Evolutionary conservation across 805 yeast genomes (phyloP).

Genomic region (Komagataella populi): DNA sequence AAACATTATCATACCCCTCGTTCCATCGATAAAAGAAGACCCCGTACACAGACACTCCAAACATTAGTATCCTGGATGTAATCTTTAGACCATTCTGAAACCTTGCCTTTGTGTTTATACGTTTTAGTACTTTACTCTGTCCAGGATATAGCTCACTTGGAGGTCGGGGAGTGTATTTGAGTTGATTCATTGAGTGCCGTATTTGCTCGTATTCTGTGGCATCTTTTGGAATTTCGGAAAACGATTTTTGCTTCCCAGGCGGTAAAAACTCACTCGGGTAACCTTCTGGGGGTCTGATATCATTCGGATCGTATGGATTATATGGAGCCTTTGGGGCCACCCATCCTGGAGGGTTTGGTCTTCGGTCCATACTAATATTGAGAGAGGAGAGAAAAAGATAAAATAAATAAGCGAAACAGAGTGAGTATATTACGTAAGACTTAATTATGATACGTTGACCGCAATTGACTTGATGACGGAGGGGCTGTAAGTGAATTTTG

Average conservation of each 20-base stretch:
- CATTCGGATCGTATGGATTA: slow-evolving; percentile 74
- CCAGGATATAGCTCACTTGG: slow-evolving; percentile 64
- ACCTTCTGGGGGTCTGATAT: slow-evolving; percentile 68
- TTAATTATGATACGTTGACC: not conserved
- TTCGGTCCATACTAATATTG: slow-evolving; percentile 28
- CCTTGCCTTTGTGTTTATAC: slow-evolving; percentile 35
- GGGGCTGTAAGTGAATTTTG: not conserved
- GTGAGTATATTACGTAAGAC: not conserved
- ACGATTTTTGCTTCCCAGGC: slow-evolving; percentile 46
- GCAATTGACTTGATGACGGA: not conserved
- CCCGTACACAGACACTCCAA: slow-evolving; percentile 38
- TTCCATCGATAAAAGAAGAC: slow-evolving; percentile 77
- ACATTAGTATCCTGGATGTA: slow-evolving; percentile 37
- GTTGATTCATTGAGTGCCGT: slow-evolving; percentile 57
- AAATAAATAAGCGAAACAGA: not conserved
- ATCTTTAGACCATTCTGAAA: slow-evolving; percentile 49
- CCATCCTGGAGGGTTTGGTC: slow-evolving; percentile 75
- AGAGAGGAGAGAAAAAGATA: slow-evolving; percentile 1
- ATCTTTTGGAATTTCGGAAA: slow-evolving; percentile 36
- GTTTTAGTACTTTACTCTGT: slow-evolving; percentile 55
- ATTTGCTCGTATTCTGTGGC: slow-evolving; percentile 57
- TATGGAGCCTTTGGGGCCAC: slow-evolving; percentile 72
- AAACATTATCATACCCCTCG: slow-evolving; percentile 66
- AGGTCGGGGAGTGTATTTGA: slow-evolving; percentile 73
- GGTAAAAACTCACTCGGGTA: slow-evolving; percentile 71